Evolutionary conservation across 2,329 filamentous ascomycete species (phyloP).

Genomic region (Aspergillus udagawae): DNA sequence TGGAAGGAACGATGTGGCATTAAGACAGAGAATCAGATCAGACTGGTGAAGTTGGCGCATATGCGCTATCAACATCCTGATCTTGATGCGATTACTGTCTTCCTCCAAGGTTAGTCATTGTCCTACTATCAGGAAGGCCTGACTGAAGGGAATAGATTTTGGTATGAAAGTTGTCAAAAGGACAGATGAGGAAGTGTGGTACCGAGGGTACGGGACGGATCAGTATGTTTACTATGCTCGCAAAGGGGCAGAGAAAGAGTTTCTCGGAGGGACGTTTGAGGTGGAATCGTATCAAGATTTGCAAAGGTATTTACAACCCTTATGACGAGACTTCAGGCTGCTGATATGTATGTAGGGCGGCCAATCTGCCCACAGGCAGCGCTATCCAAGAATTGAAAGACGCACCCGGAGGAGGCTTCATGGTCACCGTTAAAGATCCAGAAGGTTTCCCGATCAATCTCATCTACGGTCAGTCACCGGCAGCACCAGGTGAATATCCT

Average conservation of each 20-base stretch:
- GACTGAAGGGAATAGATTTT: conserved; percentile 23
- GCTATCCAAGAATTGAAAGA: conserved; percentile 29
- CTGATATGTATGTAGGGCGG: conserved; percentile 6
- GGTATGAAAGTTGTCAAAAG: conserved; percentile 36
- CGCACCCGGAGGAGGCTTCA: conserved; percentile 38
- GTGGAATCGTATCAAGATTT: conserved; percentile 43
- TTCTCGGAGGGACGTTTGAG: conserved; percentile 41
- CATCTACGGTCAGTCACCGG: conserved; percentile 34
- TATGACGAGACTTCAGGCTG: background rate
- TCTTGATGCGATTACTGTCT: conserved; percentile 42
- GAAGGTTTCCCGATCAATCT: conserved; percentile 41
- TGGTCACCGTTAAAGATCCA: conserved; percentile 37
- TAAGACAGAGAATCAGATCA: conserved; percentile 44
- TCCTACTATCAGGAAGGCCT: background rate
- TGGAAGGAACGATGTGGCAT: conserved; percentile 31
- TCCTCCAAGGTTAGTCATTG: conserved; percentile 11
- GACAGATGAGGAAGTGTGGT: conserved; percentile 21
- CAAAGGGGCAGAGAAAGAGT: conserved; percentile 14
- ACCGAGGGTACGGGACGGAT: conserved; percentile 16
- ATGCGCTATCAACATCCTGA: conserved; percentile 55
- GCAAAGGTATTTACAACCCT: conserved; percentile 28
- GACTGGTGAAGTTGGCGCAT: conserved; percentile 47
- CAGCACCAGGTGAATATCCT: conserved; percentile 13
- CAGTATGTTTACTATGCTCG: conserved; percentile 20
- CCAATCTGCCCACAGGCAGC: conserved; percentile 25